phyloP scores from a whole-genome alignment of 768 basidiomycete genomes.

The Boletus edulis region DNA sequence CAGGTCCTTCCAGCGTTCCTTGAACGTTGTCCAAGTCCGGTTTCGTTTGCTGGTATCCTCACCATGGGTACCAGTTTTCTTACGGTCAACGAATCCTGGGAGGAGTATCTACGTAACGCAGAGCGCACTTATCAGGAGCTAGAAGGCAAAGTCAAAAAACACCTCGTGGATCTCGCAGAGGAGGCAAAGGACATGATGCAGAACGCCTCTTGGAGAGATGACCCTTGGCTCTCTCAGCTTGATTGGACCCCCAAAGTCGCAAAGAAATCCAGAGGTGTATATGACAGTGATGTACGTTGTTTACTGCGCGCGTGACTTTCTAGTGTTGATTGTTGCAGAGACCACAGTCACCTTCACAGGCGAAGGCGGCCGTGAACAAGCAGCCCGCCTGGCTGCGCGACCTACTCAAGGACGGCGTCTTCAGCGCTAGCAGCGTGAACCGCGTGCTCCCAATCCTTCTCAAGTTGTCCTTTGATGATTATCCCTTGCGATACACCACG shows the following conservation, averaged over 20 bases:
- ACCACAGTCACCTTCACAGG: background rate
- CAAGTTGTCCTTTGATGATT: constrained; percentile 54
- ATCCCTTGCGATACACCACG: constrained; percentile 54
- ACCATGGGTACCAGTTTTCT: constrained; percentile 92
- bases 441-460: constrained; percentile 69
- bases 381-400: constrained; percentile 60
- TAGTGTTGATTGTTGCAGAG: constrained; percentile 5
- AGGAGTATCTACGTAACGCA: constrained; percentile 73
- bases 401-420: constrained; percentile 42
- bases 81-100: constrained; percentile 89
- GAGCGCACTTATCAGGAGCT: constrained; percentile 74
- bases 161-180: constrained; percentile 68
- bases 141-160: constrained; percentile 55
- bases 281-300: constrained; percentile 23
- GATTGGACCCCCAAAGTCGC: constrained; percentile 93
- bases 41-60: constrained; percentile 86
- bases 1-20: constrained; percentile 81
- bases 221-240: constrained; percentile 85
- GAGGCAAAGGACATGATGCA: constrained; percentile 50
- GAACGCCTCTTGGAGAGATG: constrained; percentile 57
- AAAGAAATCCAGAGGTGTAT: constrained; percentile 63
- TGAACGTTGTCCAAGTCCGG: constrained; percentile 83
- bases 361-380: background rate
- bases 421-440: constrained; percentile 36
- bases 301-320: background rate